Percentiles rank a stretch among this genome's conserved stretches.
phyloP scores from a whole-genome alignment of 2,329 filamentous ascomycete genomes.

The Fusarium armeniacum region DNA sequence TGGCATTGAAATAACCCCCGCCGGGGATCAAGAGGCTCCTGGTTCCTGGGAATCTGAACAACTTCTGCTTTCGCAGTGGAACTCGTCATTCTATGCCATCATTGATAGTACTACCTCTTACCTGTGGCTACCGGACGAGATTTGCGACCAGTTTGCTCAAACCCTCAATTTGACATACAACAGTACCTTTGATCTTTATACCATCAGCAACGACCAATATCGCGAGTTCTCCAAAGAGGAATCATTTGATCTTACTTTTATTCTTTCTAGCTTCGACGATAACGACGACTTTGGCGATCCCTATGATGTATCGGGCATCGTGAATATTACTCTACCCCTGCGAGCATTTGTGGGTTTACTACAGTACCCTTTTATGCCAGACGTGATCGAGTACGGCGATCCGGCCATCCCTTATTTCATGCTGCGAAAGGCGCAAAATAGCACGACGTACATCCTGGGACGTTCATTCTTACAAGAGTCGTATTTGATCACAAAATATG shows the following conservation, averaged over 20 bases:
- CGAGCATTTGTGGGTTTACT: constrained; percentile 65
- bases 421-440: constrained; percentile 68
- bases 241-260: constrained; percentile 69
- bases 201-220: constrained; percentile 71
- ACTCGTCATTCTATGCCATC: constrained; percentile 64
- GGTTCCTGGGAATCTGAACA: constrained; percentile 58
- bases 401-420: constrained; percentile 73
- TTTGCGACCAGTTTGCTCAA: constrained; percentile 75
- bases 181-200: constrained; percentile 73
- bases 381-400: constrained; percentile 60
- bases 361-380: constrained; percentile 64
- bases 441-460: constrained; percentile 72
- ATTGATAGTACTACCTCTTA: constrained; percentile 76
- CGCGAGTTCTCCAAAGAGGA: constrained; percentile 60
- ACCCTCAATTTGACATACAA: constrained; percentile 76
- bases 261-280: constrained; percentile 68
- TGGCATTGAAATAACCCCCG: constrained; percentile 62
- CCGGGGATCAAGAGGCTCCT: constrained; percentile 50
- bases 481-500: constrained; percentile 70
- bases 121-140: constrained; percentile 70
- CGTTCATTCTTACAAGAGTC: constrained; percentile 79
- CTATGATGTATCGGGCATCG: constrained; percentile 63
- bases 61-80: constrained; percentile 59
- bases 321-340: constrained; percentile 69
- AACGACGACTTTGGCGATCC: constrained; percentile 66